Evolutionary conservation across 306 rosid genomes (phyloP).

Genomic region (Luffa aegyptiaca): DNA sequence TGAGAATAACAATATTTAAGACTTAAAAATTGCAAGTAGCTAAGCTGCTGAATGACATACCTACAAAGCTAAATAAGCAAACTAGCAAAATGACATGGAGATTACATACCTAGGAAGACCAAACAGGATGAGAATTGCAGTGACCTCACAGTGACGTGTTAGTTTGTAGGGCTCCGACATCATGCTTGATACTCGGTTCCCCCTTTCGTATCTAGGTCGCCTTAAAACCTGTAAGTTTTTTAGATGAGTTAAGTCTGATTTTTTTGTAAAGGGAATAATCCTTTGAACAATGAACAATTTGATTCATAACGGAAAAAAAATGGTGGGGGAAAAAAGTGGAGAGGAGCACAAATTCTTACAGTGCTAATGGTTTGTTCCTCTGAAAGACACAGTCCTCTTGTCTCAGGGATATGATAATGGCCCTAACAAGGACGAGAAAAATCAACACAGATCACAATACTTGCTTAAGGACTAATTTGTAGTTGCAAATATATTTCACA

Average conservation of each 20-base stretch:
- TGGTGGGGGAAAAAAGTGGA: background rate
- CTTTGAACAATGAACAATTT: background rate
- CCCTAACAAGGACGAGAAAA: slow-evolving; percentile 25
- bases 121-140: slow-evolving; percentile 82
- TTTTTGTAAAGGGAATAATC: background rate
- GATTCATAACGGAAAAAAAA: background rate
- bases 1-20: background rate
- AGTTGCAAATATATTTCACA: background rate
- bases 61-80: slow-evolving; percentile 2
- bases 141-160: slow-evolving; percentile 81
- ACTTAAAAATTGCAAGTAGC: background rate
- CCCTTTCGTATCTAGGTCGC: slow-evolving; percentile 38
- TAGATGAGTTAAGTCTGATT: slow-evolving; percentile 9
- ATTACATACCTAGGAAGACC: slow-evolving; percentile 85
- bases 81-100: slow-evolving; percentile 5
- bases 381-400: slow-evolving; percentile 61
- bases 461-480: background rate
- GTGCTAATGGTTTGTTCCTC: slow-evolving; percentile 61
- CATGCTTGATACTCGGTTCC: slow-evolving; percentile 29
- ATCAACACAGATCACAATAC: background rate
- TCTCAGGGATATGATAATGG: slow-evolving; percentile 53
- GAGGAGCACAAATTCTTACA: slow-evolving; percentile 21
- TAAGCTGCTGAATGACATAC: background rate
- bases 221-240: slow-evolving; percentile 28
- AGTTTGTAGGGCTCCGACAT: slow-evolving; percentile 47